phyloP scores from a whole-genome alignment of 2,329 filamentous ascomycete genomes.

The Diaporthe vaccinii region DNA sequence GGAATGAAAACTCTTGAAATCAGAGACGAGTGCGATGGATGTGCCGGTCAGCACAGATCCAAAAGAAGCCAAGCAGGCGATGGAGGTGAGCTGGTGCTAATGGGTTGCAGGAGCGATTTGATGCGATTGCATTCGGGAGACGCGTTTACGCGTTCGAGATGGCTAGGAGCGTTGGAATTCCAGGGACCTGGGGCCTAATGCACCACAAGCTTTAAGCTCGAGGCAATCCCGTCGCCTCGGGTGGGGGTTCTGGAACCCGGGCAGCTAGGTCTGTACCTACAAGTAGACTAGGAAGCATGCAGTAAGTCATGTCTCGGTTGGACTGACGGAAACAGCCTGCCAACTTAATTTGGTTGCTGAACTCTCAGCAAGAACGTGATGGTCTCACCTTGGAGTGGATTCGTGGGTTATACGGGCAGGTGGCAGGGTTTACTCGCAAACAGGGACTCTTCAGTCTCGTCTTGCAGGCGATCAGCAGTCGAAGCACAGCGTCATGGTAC shows the following conservation, averaged over 20 bases:
- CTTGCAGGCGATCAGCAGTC: conserved; percentile 10
- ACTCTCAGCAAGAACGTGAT: neutral
- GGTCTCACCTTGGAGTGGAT: neutral
- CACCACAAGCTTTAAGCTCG: conserved; percentile 24
- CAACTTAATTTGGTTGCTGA: neutral
- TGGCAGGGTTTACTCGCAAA: neutral
- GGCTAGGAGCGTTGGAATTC: neutral
- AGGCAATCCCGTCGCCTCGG: conserved; percentile 10
- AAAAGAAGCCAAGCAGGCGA: neutral
- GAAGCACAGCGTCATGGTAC: neutral
- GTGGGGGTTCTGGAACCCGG: conserved; percentile 9
- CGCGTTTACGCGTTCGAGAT: conserved; percentile 16
- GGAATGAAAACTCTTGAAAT: neutral
- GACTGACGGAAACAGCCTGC: neutral
- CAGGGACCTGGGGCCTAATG: conserved; percentile 19
- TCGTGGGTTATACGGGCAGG: neutral
- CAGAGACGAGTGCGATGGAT: neutral
- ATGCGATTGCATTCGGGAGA: conserved; percentile 11
- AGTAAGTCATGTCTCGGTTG: neutral
- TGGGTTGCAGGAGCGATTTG: conserved; percentile 22
- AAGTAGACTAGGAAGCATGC: neutral
- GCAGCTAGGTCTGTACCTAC: neutral
- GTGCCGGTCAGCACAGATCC: neutral
- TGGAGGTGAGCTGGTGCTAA: neutral
- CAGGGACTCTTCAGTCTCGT: neutral